phyloP scores from a whole-genome alignment of 768 basidiomycete genomes.

The Boletus rubropictus region DNA sequence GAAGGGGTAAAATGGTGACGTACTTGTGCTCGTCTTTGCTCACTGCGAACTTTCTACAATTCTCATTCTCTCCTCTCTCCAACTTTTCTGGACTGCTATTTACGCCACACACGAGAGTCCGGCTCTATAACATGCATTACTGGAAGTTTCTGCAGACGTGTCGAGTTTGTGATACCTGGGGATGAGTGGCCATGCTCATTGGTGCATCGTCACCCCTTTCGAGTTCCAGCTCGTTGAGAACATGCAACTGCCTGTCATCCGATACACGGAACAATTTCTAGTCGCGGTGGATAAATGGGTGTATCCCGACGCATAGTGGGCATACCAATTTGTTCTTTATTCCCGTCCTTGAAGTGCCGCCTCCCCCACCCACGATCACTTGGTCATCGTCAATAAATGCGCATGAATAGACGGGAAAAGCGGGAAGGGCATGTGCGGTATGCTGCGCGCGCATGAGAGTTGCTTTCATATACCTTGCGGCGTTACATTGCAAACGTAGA shows the following conservation, averaged over 20 bases:
- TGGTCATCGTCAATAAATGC: constrained; percentile 68
- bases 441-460: constrained; percentile 72
- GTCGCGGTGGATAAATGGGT: constrained; percentile 5
- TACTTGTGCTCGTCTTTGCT: constrained; percentile 50
- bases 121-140: constrained; percentile 29
- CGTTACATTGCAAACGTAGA: too few species aligned
- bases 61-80: constrained; percentile 67
- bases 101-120: constrained; percentile 74
- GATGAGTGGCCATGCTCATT: constrained; percentile 84
- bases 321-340: constrained; percentile 89
- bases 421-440: constrained; percentile 64
- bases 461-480: too few species aligned
- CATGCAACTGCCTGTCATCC: constrained; percentile 45
- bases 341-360: constrained; percentile 78
- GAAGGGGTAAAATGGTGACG: constrained; percentile 14
- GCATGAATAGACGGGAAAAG: constrained; percentile 87
- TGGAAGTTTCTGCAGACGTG: background rate
- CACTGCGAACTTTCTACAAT: constrained; percentile 70
- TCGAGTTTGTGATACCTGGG: constrained; percentile 39
- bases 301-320: background rate
- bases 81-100: constrained; percentile 69
- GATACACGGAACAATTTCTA: constrained; percentile 68
- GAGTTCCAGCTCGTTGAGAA: constrained; percentile 67
- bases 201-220: constrained; percentile 85
- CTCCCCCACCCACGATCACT: constrained; percentile 85